Base-by-base conservation (phyloP, 441 rosid genomes). In the Erodium texanum region DNA sequence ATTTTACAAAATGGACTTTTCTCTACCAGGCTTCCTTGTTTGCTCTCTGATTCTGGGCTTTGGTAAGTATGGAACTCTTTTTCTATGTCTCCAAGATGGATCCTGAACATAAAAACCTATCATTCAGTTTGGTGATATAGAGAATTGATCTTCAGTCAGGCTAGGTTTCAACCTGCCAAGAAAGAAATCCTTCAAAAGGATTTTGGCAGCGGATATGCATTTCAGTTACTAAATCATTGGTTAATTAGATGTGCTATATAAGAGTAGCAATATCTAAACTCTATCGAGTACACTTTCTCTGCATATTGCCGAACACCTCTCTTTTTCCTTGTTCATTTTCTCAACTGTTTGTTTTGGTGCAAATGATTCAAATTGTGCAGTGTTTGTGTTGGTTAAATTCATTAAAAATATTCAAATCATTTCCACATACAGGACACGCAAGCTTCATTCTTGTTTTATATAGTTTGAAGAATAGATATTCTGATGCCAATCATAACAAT, bases 11-110 rank as follows among this genome's bases (percentile, higher is more conserved):
- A 81, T 87, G 96, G 93, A 93, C 77, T 93, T 93, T 70, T 89
- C 96, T 68, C 83, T 89, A 20, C 82, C 79, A 7, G 96, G 99
- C 72, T 93, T 91, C 77, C 56, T 88, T 6, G 74, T 87, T 65
- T 93, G 97, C 80, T 76, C 90, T 77, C 76, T 83, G 69, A 78
- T 93, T 66, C 79, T 93, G 70, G 96, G 97, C 52, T 83, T 89
- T 70, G 99, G 93, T 89, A 82, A 24, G 85, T 76, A 11, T 10
- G 50, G 56, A 34, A 59, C 65, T 63, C 36, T n/a, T 54, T 69
- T 34, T 32, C 64, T 59, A 59, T 14, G 24, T 54, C 8, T 20
- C 62, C 23, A 1, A 19, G 61, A 52, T 54, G 62, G 62, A 56
- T 19, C 15, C 62, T 6, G 62, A 19, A 23, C 63, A 11, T 59